phyloP scores from a whole-genome alignment of 129 eudicot species.

The Saposhnikovia divaricata region DNA sequence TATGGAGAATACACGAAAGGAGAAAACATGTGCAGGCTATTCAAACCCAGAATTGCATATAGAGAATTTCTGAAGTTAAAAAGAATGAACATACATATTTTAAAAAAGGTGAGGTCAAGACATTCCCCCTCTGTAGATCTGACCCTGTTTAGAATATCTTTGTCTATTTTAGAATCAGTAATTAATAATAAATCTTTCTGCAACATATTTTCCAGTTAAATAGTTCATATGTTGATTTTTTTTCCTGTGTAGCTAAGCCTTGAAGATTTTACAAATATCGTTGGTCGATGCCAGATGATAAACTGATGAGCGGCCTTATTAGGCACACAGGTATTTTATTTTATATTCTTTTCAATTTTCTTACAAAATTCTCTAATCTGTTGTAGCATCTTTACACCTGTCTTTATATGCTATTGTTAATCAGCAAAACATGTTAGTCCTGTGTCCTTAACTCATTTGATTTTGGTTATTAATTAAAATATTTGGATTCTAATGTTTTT shows the following conservation, averaged over 20 bases:
- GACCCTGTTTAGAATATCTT: not conserved
- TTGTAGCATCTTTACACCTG: not conserved
- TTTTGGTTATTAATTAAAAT: not conserved
- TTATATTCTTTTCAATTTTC: not conserved
- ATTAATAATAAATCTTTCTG: not conserved
- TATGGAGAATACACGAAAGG: too few relatives aligned
- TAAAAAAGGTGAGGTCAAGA: too few relatives aligned
- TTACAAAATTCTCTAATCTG: not conserved
- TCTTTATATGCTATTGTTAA: not conserved
- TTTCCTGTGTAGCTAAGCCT: conserved; percentile 56
- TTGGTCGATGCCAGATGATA: conserved; percentile 64
- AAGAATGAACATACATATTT: too few relatives aligned
- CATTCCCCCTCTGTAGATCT: not conserved
- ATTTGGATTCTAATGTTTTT: not conserved
- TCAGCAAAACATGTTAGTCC: not conserved
- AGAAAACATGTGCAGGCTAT: too few relatives aligned
- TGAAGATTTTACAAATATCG: conserved; percentile 78
- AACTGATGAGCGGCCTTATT: conserved; percentile 23
- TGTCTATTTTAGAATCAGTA: not conserved
- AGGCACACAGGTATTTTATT: not conserved
- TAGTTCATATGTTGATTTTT: not conserved
- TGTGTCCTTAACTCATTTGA: not conserved
- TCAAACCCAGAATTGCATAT: too few relatives aligned
- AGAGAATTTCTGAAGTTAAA: too few relatives aligned
- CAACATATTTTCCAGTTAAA: not conserved